Evolutionary conservation across 2,329 filamentous ascomycete species (phyloP), one percentile per base, ranked within the genome.

Genomic region (Colletotrichum orchidophilum): DNA sequence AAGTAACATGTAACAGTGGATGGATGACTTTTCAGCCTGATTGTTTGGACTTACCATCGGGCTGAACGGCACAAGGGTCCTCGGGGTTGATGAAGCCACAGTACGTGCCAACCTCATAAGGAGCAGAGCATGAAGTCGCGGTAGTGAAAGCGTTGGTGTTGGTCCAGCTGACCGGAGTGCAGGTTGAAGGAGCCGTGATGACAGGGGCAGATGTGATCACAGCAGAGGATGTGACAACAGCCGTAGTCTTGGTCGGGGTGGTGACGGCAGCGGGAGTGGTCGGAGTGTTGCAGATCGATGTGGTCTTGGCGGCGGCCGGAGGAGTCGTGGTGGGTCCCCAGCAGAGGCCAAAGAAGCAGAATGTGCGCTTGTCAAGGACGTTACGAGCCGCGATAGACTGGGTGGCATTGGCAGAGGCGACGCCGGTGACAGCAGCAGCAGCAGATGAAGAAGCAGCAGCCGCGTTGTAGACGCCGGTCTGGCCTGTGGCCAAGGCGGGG

Each of bases 61-160:
- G 64, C 31, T 71, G 69, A 7, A 58, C 26, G 11, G 69, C 64
- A 33, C 69, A 69, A 39, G 69, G 69, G 35, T 71, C 69, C 13
- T 71, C 69, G 3, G 69, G 69, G 69, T 71, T 71, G 2, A 69
- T 42, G 15, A 71, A 71, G 1, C 69, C 69, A 1, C 69, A 71
- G 53, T 49, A 71, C 21, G 69, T 71, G 15, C 69, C 69, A 12
- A 71, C 64, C 11, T 71, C 69, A 2, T 24, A 71, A 2, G 69
- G 59, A 1, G 52, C 58, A 15, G 58, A 9, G 5, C 69, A 71
- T 6, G 21, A n/a, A 2, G 69, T 29, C 1, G 59, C 69, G 29
- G 69, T 63, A 1, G 69, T 71, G 4, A 71, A 71, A 1, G 59
- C 18, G 27, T 49, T 49, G 9, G 69, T 69, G 46, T 71, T 71